Percentiles rank a stretch among this genome's conserved stretches.
Conservation (phyloP, 371 early-diverging fungal species). For the Choanephora cucurbitarum region DNA sequence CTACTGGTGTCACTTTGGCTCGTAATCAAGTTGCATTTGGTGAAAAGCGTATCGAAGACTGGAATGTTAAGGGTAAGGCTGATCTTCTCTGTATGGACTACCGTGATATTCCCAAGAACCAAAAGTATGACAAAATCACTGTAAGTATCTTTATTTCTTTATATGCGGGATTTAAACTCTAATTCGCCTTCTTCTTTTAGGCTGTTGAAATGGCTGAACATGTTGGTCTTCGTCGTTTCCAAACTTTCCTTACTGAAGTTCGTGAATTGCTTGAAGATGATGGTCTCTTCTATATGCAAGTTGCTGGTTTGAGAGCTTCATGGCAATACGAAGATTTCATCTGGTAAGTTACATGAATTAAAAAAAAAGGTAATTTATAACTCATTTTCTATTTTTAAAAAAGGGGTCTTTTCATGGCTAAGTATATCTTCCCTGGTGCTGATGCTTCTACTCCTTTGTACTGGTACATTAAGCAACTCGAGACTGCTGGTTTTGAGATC, state of each 20-base stretch:
- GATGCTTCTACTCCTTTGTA: conserved; percentile 95
- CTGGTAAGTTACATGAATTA: conserved; percentile 42
- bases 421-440: conserved; percentile 98
- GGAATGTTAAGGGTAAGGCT: conserved; percentile 80
- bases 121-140: conserved; percentile 93
- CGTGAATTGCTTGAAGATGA: conserved; percentile 95
- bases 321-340: conserved; percentile 92
- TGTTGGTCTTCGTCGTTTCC: conserved; percentile 93
- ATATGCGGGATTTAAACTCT: conserved; percentile 11
- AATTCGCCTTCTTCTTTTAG: conserved; percentile 17
- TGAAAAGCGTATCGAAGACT: conserved; percentile 79
- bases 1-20: conserved; percentile 93
- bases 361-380: neutral
- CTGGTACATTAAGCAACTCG: conserved; percentile 92
- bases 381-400: conserved; percentile 33
- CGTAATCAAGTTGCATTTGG: conserved; percentile 91
- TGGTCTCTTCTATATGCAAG: conserved; percentile 96
- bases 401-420: conserved; percentile 95
- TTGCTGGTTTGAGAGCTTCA: conserved; percentile 90
- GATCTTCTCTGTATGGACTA: conserved; percentile 91
- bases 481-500: conserved; percentile 92
- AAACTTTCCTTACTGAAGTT: conserved; percentile 89
- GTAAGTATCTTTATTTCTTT: conserved; percentile 16
- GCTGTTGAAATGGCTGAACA: conserved; percentile 98
- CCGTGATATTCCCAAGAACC: conserved; percentile 88